phyloP scores from a whole-genome alignment of 495 filamentous ascomycete genomes.

The Podospora appendiculata region DNA sequence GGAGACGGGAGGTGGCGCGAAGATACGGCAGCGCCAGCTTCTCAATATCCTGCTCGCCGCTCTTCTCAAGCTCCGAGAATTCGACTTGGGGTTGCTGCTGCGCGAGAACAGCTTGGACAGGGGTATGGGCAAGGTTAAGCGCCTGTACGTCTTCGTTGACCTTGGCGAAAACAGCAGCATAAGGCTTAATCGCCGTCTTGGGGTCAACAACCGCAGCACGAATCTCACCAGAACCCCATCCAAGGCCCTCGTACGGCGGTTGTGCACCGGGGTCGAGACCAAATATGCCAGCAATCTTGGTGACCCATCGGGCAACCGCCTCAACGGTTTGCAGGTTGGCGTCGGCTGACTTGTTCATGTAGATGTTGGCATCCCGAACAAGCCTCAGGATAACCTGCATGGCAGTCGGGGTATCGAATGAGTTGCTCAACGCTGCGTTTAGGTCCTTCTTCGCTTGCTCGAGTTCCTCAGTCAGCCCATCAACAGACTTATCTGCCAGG shows the following conservation, averaged over 20 bases:
- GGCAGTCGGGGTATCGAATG: conserved; percentile 75
- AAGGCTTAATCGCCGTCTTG: conserved; percentile 36
- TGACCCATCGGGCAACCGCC: conserved; percentile 69
- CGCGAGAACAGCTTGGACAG: conserved; percentile 19
- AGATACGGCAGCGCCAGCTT: conserved; percentile 56
- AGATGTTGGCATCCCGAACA: conserved; percentile 65
- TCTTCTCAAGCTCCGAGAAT: conserved; percentile 30
- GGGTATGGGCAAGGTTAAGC: conserved; percentile 26
- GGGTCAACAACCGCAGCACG: conserved; percentile 41
- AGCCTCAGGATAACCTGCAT: conserved; percentile 70
- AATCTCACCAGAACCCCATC: conserved; percentile 71
- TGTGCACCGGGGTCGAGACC: conserved; percentile 68
- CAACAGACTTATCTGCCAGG: conserved; percentile 20
- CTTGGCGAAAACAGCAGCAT: conserved; percentile 27
- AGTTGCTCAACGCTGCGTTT: conserved; percentile 66
- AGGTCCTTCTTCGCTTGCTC: conserved; percentile 57
- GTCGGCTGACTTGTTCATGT: conserved; percentile 48
- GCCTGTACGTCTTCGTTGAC: conserved; percentile 30
- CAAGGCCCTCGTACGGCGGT: conserved; percentile 54
- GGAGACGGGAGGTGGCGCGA: conserved; percentile 54
- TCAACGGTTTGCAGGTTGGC: conserved; percentile 47
- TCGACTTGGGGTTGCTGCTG: conserved; percentile 32
- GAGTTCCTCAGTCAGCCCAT: conserved; percentile 36
- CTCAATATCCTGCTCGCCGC: conserved; percentile 37
- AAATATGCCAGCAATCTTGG: conserved; percentile 73